Evolutionary conservation across 768 basidiomycete genomes (phyloP), one percentile per base, ranked within the genome.

Genomic region (Psilocybe cubensis): DNA sequence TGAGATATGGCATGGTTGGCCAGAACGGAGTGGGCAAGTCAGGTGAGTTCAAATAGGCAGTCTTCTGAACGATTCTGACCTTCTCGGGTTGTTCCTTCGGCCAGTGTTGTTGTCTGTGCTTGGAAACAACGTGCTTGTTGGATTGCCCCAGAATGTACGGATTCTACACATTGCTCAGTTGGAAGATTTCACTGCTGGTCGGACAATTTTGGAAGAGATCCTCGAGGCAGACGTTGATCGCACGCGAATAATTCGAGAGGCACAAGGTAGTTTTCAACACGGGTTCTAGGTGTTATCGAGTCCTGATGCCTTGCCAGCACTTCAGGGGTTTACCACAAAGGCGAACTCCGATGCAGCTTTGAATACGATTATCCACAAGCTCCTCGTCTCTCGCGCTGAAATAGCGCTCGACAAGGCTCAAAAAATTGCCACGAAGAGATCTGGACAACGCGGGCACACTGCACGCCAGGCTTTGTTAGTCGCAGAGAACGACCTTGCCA

Each of bases 1-100:
- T 79, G 3, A 75, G 76, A 23, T 84, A 84, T 68, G 81, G 76
- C 25, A 74, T 88, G 52, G 72, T 85, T 6, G 86, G 84, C 12
- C 73, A 83, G 52, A 83, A 84, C 64, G 84, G 84, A 2, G 74
- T 77, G 17, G 84, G 83, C 9, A 85, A 85, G 63, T 81, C 80
- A 12, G 79, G 77, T 79, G 46, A 43, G 65, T 61, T 14, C 20
- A 31, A 52, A 11, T n/a, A n/a, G n/a, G 33, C 21, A 14, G 2
- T 54, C 43, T 14, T 0, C 8, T 10, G 41, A 18, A 4, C 24
- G 8, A 20, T 48, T 45, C 25, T 29, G 21, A 18, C 6, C 1
- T 14, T 17, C 20, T 1, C 20, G 17, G 2, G 11, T 23, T 11
- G 46, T 29, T 3, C 1, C 21, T 12, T 44, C 29, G 14, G 20